Evolutionary conservation across 768 basidiomycete genomes (phyloP), one percentile per base, ranked within the genome.

Genomic region (Russula brevipes): DNA sequence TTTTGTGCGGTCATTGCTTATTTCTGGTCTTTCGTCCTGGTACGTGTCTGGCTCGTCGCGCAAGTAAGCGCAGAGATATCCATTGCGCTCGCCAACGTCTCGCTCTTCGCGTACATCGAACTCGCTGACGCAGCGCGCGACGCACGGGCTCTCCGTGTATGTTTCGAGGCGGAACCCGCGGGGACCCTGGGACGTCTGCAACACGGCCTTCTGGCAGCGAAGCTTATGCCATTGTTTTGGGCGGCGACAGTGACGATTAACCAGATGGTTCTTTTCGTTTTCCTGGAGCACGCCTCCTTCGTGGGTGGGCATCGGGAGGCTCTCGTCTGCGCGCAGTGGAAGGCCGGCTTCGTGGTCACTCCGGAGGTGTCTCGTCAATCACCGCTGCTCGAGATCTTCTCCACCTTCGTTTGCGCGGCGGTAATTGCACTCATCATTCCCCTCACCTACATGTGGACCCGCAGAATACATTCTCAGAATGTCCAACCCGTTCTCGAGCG

Each of bases 251-350:
- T 66, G 36, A 17, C 57, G 33, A 91, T 95, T 73, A 75, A 81
- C 7, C 90, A 95, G 63, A 75, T 89, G 30, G 79, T 84, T 0
- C 87, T 88, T 0, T 72, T 98, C 14, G 87, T 88, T 0, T 80
- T 98, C 9, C 78, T 97, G 11, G 88, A 89, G 44, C 82, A 91
- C 54, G 74, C 82, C 7, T 98, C 95, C 80, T 91, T 89, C 72
- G 79, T 83, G 0, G 98, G 95, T 0, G 96, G 97, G 2, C 97
- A 99, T 70, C 94, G 98, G 74, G 82, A 94, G 1, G 87, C 87
- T 3, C 79, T 98, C 44, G 82, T 91, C 1, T 89, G 91, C 3
- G 82, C 98, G 47, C 96, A 98, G 68, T 99, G 96, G 97, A 97
- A 97, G 73, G 76, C 88, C 1, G 95, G 89, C 6, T 99, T 98